phyloP scores from a whole-genome alignment of 2,329 filamentous ascomycete species.

The Akanthomyces uredinophilus region DNA sequence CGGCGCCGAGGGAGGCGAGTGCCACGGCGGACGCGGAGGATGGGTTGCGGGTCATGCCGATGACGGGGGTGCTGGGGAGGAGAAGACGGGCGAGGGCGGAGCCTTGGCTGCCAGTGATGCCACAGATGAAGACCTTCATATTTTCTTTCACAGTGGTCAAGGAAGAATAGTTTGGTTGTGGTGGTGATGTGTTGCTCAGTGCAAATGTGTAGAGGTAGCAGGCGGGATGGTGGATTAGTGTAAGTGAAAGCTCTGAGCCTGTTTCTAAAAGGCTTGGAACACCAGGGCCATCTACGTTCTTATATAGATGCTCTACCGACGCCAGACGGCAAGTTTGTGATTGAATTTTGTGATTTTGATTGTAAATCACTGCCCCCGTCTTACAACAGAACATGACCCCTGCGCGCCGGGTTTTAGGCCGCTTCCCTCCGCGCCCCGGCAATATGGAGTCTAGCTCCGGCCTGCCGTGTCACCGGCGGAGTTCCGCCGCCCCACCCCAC shows the following conservation, averaged over 20 bases:
- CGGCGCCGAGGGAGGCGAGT: slow-evolving; percentile 28
- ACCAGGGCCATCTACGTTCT: too few species aligned
- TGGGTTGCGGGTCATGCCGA: slow-evolving; percentile 23
- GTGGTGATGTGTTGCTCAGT: not conserved
- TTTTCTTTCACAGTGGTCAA: slow-evolving; percentile 20
- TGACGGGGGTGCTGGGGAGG: slow-evolving; percentile 25
- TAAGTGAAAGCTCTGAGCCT: not conserved
- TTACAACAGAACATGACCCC: not conserved
- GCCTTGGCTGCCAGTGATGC: slow-evolving; percentile 37
- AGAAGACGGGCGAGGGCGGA: slow-evolving; percentile 31
- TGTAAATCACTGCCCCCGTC: not conserved
- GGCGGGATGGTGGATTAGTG: not conserved
- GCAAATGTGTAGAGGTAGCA: too few species aligned
- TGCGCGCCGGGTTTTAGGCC: not conserved
- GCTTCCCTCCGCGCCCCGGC: not conserved
- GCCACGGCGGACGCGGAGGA: slow-evolving; percentile 25
- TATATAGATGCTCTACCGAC: too few species aligned
- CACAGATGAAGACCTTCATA: slow-evolving; percentile 33
- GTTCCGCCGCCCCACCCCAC: slow-evolving; percentile 7
- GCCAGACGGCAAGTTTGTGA: not conserved
- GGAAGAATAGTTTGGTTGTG: not conserved
- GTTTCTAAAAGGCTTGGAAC: not conserved
- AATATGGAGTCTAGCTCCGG: not conserved
- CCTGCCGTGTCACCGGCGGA: not conserved
- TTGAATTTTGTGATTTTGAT: not conserved